Conservation (phyloP, 192 early-diverging fungal species). For the Coemansia sp. region DNA sequence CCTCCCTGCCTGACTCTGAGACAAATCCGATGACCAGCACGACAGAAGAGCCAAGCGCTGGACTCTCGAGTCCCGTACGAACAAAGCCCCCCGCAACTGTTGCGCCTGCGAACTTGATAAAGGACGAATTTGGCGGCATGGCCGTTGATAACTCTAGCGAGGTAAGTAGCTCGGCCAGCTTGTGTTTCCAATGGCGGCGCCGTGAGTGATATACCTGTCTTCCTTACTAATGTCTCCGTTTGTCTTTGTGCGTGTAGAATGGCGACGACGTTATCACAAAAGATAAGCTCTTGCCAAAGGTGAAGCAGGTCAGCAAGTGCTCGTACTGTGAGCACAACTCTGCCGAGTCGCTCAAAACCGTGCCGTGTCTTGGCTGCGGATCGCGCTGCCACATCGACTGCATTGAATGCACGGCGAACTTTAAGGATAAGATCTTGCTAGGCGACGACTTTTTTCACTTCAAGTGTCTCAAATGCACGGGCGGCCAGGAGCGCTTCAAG, state of each 20-base stretch:
- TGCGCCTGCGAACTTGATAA: slow-evolving; percentile 6
- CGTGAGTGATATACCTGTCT: no score
- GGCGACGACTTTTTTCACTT: slow-evolving; percentile 73
- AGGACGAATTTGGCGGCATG: slow-evolving; percentile 21
- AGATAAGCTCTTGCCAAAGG: slow-evolving; percentile 51
- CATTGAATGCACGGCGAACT: slow-evolving; percentile 56
- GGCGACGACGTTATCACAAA: slow-evolving; percentile 53
- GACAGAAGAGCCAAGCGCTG: background rate
- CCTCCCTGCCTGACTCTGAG: background rate
- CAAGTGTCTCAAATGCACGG: slow-evolving; percentile 58
- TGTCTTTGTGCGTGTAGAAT: slow-evolving; percentile 12
- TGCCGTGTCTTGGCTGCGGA: slow-evolving; percentile 50
- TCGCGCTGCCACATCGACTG: slow-evolving; percentile 60
- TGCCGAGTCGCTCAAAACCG: slow-evolving; percentile 54
- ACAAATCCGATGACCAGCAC: background rate
- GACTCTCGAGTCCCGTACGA: slow-evolving; percentile 3
- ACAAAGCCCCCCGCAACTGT: slow-evolving; percentile 12
- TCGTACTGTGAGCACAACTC: slow-evolving; percentile 53
- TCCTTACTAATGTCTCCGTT: background rate
- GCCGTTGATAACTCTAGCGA: slow-evolving; percentile 51
- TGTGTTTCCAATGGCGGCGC: background rate
- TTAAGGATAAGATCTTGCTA: slow-evolving; percentile 58
- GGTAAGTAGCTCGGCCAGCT: slow-evolving; percentile 11
- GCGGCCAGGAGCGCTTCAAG: slow-evolving; percentile 57
- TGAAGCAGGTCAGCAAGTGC: slow-evolving; percentile 55